These are phyloP conservation scores for Aureobasidium uvarum DNA, from an alignment of 2,329 filamentous ascomycete genomes.

Conservation along the genomic window DNA sequence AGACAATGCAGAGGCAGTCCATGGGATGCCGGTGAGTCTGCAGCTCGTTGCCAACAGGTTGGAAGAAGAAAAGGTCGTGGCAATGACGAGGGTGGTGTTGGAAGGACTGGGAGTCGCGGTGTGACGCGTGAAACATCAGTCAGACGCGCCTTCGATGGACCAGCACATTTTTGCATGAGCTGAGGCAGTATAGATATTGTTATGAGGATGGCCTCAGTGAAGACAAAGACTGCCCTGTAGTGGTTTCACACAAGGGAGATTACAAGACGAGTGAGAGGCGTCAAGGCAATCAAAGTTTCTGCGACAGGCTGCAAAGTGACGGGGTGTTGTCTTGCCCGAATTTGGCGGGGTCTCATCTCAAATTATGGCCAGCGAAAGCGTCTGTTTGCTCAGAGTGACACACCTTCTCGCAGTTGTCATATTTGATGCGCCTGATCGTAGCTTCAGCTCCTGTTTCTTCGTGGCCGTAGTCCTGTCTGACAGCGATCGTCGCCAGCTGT, in stretches of 20 bases:
- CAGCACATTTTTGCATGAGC: not conserved
- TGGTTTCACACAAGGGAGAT: not conserved
- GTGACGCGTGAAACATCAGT: not conserved
- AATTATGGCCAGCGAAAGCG: slow-evolving; percentile 16
- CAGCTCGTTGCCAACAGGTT: slow-evolving; percentile 44
- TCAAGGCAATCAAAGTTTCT: slow-evolving; percentile 20
- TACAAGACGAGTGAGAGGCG: not conserved
- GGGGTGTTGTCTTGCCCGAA: slow-evolving; percentile 2
- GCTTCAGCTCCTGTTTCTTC: not conserved
- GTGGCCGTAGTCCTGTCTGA: not conserved
- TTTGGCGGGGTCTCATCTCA: slow-evolving; percentile 17
- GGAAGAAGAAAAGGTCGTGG: slow-evolving; percentile 46
- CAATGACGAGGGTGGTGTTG: slow-evolving; percentile 41
- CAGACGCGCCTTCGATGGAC: not conserved
- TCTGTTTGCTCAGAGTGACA: slow-evolving; percentile 9
- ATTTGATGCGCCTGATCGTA: slow-evolving; percentile 19
- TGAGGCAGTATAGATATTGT: not conserved
- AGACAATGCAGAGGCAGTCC: slow-evolving; percentile 40
- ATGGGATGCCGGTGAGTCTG: slow-evolving; percentile 47
- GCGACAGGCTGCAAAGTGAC: slow-evolving; percentile 4
- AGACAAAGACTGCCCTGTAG: not conserved
- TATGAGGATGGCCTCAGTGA: not conserved
- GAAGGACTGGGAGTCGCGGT: slow-evolving; percentile 11
- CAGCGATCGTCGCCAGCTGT: slow-evolving; percentile 9
- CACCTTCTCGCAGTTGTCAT: not conserved